Evolutionary conservation across 1,284 basidiomycete genomes (phyloP).

Genomic region (Hemileia vastatrix): DNA sequence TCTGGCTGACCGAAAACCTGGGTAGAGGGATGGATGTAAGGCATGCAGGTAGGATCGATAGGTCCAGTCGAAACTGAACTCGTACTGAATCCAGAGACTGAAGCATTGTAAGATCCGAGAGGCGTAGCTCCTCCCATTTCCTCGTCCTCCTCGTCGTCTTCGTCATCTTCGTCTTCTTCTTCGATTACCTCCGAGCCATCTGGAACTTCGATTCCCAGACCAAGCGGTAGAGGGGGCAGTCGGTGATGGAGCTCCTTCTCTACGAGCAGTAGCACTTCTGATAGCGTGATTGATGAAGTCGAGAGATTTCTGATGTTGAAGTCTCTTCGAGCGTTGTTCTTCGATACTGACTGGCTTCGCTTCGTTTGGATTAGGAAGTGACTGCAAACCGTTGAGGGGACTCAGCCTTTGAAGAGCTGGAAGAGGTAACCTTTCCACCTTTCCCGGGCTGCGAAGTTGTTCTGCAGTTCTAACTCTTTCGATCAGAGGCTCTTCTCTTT

Average conservation of each 20-base stretch:
- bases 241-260: conserved; percentile 24
- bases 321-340: conserved; percentile 16
- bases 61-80: background rate
- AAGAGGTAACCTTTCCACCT: background rate
- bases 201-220: conserved; percentile 34
- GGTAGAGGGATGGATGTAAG: conserved; percentile 24
- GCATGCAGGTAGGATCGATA: conserved; percentile 24
- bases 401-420: background rate
- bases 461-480: background rate
- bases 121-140: background rate
- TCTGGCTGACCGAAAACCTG: background rate
- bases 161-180: no score
- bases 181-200: conserved; percentile 10
- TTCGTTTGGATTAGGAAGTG: background rate
- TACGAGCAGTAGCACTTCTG: conserved; percentile 40
- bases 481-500: background rate
- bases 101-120: background rate
- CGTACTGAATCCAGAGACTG: background rate
- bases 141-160: conserved; percentile 11
- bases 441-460: background rate
- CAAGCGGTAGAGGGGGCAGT: conserved; percentile 27
- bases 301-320: conserved; percentile 42
- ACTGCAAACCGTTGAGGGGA: background rate
- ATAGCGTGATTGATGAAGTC: conserved; percentile 45
- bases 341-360: conserved; percentile 18